Evolutionary conservation across 768 basidiomycete genomes (phyloP).

Genomic region (Inosperma sp.): DNA sequence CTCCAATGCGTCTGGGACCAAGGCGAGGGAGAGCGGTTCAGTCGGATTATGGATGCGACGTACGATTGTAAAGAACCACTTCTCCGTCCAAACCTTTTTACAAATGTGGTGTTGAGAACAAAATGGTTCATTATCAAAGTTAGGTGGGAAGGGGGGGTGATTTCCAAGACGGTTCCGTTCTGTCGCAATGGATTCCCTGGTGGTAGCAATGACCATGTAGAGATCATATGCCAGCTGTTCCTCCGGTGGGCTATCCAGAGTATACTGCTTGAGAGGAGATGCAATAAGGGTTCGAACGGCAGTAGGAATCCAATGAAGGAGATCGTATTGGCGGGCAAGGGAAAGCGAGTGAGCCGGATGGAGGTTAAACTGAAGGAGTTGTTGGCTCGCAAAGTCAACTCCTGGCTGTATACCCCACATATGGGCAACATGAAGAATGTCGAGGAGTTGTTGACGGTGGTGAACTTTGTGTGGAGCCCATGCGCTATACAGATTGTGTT

Average conservation of each 20-base stretch:
- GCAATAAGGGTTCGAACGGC: background rate
- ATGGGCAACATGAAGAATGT: constrained; percentile 12
- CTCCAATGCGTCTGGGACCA: constrained; percentile 2
- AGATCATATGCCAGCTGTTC: background rate
- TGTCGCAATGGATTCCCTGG: background rate
- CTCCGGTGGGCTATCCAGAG: background rate
- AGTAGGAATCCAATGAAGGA: background rate
- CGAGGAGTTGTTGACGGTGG: constrained; percentile 5
- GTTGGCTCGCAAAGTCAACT: constrained; percentile 2
- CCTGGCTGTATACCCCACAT: constrained; percentile 13
- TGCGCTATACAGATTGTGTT: background rate
- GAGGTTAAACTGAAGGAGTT: background rate
- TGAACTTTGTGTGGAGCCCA: constrained; percentile 2
- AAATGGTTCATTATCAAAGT: background rate
- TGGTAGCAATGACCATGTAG: background rate
- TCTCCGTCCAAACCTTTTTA: constrained; percentile 2
- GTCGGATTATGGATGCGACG: constrained; percentile 1
- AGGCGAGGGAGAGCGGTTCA: background rate
- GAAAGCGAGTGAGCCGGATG: background rate
- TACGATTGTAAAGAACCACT: background rate
- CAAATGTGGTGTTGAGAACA: background rate
- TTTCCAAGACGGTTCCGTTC: background rate
- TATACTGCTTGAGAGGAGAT: background rate
- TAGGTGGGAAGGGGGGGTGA: background rate
- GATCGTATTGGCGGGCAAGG: background rate